A percentile compares a stretch with the other conserved stretches of the same genome.
Evolutionary conservation across 176 grass and related monocot genomes (phyloP).

Genomic region (Rhipidocladum racemiflorum): DNA sequence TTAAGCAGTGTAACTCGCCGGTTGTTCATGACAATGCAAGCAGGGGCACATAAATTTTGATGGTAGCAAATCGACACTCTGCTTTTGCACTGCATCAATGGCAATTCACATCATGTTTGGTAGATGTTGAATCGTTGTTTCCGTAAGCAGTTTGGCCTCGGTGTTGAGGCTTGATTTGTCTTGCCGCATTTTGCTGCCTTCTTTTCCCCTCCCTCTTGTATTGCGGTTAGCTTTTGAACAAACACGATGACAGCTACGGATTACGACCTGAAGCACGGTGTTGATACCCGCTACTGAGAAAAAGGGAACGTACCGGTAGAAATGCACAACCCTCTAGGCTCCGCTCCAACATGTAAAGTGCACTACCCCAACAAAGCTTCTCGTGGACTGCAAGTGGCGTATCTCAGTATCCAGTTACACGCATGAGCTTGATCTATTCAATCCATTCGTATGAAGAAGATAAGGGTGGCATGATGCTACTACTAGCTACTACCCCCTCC

Average conservation of each 20-base stretch:
- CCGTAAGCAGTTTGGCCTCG: not conserved
- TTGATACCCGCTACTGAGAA: not conserved
- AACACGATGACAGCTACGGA: no score
- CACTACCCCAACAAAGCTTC: not conserved
- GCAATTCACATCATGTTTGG: constrained; percentile 19
- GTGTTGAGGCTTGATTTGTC: not conserved
- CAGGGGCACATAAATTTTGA: not conserved
- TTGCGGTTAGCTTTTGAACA: no score
- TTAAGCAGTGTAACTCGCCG: not conserved
- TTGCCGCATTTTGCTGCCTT: not conserved
- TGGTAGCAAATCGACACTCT: not conserved
- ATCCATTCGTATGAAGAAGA: not conserved
- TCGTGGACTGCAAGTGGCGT: not conserved
- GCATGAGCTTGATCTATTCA: not conserved
- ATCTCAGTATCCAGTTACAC: not conserved
- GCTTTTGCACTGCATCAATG: not conserved
- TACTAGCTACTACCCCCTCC: no score
- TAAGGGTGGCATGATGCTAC: no score
- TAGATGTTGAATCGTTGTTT: not conserved
- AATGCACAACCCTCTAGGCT: not conserved
- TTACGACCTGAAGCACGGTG: not conserved
- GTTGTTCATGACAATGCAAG: not conserved
- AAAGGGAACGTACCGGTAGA: not conserved
- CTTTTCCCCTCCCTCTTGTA: not conserved
- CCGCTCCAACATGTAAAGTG: not conserved